phyloP scores from a whole-genome alignment of 257 asterid species.

The Solanum chiquidenum region DNA sequence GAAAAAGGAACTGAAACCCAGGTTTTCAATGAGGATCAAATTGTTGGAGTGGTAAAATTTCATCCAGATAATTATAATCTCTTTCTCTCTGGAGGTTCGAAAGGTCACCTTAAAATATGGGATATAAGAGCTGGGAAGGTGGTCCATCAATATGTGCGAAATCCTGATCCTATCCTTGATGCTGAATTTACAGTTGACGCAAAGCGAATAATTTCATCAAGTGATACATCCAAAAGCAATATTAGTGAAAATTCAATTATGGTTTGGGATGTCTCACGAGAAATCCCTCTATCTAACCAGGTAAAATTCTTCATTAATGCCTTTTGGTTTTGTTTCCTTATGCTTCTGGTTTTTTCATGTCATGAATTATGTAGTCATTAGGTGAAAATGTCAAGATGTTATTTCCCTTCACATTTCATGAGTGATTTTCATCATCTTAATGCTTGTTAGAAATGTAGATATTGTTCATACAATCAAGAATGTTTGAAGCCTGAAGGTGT shows the following conservation, averaged over 20 bases:
- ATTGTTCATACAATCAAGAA: neutral
- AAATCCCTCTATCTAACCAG: constrained; percentile 87
- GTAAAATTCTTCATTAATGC: constrained; percentile 14
- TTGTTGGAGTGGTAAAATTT: constrained; percentile 66
- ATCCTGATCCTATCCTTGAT: constrained; percentile 84
- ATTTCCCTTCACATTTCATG: neutral
- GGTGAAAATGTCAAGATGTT: neutral
- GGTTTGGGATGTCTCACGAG: constrained; percentile 84
- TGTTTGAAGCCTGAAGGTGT: neutral
- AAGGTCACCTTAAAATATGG: constrained; percentile 79
- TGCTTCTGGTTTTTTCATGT: neutral
- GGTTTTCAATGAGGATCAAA: constrained; percentile 76
- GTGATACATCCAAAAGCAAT: constrained; percentile 72
- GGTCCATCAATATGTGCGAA: constrained; percentile 59
- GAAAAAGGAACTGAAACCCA: constrained; percentile 54
- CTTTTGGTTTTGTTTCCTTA: neutral
- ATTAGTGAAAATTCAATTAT: constrained; percentile 78
- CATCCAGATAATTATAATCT: constrained; percentile 60
- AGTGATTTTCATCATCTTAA: neutral
- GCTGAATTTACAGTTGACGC: constrained; percentile 71
- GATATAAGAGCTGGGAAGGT: constrained; percentile 62
- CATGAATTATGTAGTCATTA: neutral
- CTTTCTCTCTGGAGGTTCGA: constrained; percentile 86
- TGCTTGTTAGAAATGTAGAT: neutral
- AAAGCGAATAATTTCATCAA: constrained; percentile 60